These are phyloP conservation scores for Rubia tinctorum DNA, from an alignment of 305 asterid genomes.

Conservation along the genomic window DNA sequence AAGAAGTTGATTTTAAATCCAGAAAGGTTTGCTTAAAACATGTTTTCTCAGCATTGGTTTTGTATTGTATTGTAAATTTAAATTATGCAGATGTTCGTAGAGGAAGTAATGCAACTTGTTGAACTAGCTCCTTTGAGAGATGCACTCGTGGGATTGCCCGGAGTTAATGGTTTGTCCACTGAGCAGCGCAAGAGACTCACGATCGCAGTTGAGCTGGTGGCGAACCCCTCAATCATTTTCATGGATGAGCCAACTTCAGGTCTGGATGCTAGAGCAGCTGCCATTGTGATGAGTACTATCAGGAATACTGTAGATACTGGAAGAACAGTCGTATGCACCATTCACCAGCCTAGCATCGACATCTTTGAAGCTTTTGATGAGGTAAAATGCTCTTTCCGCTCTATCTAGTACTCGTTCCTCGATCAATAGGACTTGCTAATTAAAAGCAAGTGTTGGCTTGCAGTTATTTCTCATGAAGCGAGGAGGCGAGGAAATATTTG, in stretches of 20 bases:
- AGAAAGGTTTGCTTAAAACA: constrained; percentile 41
- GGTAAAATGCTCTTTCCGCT: constrained; percentile 29
- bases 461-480: constrained; percentile 83
- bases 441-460: neutral
- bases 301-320: constrained; percentile 12
- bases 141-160: constrained; percentile 87
- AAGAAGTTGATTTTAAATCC: constrained; percentile 53
- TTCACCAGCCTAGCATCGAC: constrained; percentile 97
- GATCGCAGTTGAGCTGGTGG: constrained; percentile 77
- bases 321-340: constrained; percentile 61
- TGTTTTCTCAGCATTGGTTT: neutral
- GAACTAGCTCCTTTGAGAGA: constrained; percentile 68
- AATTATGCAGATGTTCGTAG: constrained; percentile 64
- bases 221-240: constrained; percentile 73
- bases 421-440: neutral
- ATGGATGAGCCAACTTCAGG: constrained; percentile 91
- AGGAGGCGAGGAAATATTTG: constrained; percentile 90
- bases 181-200: constrained; percentile 78
- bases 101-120: constrained; percentile 74
- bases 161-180: constrained; percentile 68
- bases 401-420: neutral
- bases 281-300: constrained; percentile 66
- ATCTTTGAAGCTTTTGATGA: constrained; percentile 96
- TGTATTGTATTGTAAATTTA: neutral
- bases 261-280: constrained; percentile 80